Percentiles rank a stretch among this genome's conserved stretches.
phyloP scores from a whole-genome alignment of 2,329 filamentous ascomycete species.

The Aureobasidium sp. region DNA sequence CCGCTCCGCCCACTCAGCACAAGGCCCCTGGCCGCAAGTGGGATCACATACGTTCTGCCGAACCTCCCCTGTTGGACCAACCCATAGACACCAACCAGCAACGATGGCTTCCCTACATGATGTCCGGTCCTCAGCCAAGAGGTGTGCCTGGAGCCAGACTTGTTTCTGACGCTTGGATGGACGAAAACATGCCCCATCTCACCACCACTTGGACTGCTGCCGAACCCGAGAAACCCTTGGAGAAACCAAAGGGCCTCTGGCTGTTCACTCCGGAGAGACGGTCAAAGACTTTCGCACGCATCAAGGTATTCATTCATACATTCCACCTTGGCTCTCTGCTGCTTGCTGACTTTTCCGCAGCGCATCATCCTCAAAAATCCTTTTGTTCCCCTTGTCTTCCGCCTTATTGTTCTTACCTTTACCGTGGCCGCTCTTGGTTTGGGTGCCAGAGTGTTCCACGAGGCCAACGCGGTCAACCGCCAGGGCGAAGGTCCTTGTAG shows the following conservation, averaged over 20 bases:
- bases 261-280: slow-evolving; percentile 39
- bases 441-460: slow-evolving; percentile 62
- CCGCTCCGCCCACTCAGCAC: slow-evolving; percentile 21
- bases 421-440: slow-evolving; percentile 74
- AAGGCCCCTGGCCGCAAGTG: slow-evolving; percentile 28
- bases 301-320: slow-evolving; percentile 36
- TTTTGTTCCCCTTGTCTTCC: slow-evolving; percentile 75
- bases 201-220: slow-evolving; percentile 45
- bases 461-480: slow-evolving; percentile 23
- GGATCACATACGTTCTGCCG: slow-evolving; percentile 26
- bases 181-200: slow-evolving; percentile 39
- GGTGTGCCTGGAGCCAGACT: slow-evolving; percentile 26
- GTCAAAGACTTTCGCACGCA: slow-evolving; percentile 47
- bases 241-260: slow-evolving; percentile 42
- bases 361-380: slow-evolving; percentile 66
- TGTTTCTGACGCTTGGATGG: slow-evolving; percentile 38
- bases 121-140: slow-evolving; percentile 27
- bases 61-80: slow-evolving; percentile 26
- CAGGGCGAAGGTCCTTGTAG: slow-evolving; percentile 29
- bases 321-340: background rate
- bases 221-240: slow-evolving; percentile 42
- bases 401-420: slow-evolving; percentile 72
- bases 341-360: slow-evolving; percentile 20
- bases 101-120: slow-evolving; percentile 30
- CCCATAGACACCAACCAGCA: slow-evolving; percentile 26